A percentile compares a stretch with the other conserved stretches of the same genome.
Conservation (phyloP, 2,329 filamentous ascomycete species). For the Tolypocladium nubicola region DNA sequence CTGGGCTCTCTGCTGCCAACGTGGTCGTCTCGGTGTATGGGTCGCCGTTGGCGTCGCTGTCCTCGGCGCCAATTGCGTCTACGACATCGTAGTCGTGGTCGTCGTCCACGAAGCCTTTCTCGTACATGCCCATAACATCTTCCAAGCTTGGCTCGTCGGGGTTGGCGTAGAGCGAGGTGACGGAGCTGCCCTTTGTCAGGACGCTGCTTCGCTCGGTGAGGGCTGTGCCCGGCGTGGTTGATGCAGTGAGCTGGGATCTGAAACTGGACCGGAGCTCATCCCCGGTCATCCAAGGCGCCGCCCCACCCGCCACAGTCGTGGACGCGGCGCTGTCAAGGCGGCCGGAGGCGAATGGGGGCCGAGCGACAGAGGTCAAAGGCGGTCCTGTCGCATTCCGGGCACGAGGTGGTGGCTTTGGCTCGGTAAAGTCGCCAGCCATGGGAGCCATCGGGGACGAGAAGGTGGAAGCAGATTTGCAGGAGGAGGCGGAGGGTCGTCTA, state of each 20-base stretch:
- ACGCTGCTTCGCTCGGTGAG: slow-evolving; percentile 81
- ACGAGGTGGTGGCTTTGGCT: slow-evolving; percentile 15
- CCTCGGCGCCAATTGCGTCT: not conserved
- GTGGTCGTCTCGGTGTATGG: slow-evolving; percentile 5
- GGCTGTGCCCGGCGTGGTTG: slow-evolving; percentile 45
- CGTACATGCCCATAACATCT: slow-evolving; percentile 62
- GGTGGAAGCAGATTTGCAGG: slow-evolving; percentile 33
- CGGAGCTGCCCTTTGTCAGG: slow-evolving; percentile 67
- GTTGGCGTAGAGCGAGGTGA: slow-evolving; percentile 45
- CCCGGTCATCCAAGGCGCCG: slow-evolving; percentile 35
- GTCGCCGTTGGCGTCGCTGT: not conserved
- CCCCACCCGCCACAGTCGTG: slow-evolving; percentile 14
- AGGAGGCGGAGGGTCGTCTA: slow-evolving; percentile 36
- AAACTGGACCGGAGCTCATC: slow-evolving; percentile 46
- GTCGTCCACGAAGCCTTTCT: slow-evolving; percentile 44
- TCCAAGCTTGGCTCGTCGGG: slow-evolving; percentile 52
- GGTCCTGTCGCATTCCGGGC: slow-evolving; percentile 15
- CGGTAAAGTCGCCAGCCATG: slow-evolving; percentile 29
- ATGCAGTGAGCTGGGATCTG: slow-evolving; percentile 43
- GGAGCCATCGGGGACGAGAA: slow-evolving; percentile 31
- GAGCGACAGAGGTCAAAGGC: slow-evolving; percentile 12
- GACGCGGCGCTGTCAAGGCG: slow-evolving; percentile 27
- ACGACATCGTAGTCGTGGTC: not conserved
- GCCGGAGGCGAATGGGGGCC: slow-evolving; percentile 14
- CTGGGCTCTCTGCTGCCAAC: slow-evolving; percentile 1